Evolutionary conservation across 305 asterid genomes (phyloP), one percentile per base, ranked within the genome.

Genomic region (Nicotiana rustica): DNA sequence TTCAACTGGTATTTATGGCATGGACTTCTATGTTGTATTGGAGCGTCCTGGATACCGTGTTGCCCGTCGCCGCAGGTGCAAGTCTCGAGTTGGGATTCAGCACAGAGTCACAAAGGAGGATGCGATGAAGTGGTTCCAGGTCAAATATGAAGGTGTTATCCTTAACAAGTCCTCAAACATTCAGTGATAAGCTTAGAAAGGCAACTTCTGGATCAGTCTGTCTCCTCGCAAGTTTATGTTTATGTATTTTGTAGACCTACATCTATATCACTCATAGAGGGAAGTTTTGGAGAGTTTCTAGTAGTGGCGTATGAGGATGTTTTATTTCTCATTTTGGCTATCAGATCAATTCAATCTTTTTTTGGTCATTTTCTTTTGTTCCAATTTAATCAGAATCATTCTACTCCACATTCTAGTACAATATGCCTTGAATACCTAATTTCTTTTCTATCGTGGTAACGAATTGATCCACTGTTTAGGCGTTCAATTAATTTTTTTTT

Each of bases 41-140:
- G 91, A 88, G 68, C 88, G 91, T 25, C 86, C 91, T 10, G 88
- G 89, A 6, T 88, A 84, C 67, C 85, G 89, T 62, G 91, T 86
- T 41, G 91, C 88, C 10, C 88, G 89, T 13, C 91, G 89, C 19
- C 83, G 91, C 3, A 84, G 89, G 82, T 88, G 91, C 88, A 88
- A 88, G 56, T 66, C 91, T 44, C 91, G 91, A 69, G 91, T 88
- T 15, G 91, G 91, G 18, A 88, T 87, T 81, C 88, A 85, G 65
- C 90, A 85, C 25, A 83, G 90, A 47, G 90, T 87, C 65, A 87
- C 90, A 12, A 85, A 87, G 87, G 90, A 87, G 6, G 88, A 87
- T 41, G 81, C 88, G 52, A 88, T 88, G 90, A 89, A 89, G 87
- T 87, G 90, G 90, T 88, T 88, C 87, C 89, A 86, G 81, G 89